phyloP scores from a whole-genome alignment of 176 grass and related monocot species.

The Carex pumila region DNA sequence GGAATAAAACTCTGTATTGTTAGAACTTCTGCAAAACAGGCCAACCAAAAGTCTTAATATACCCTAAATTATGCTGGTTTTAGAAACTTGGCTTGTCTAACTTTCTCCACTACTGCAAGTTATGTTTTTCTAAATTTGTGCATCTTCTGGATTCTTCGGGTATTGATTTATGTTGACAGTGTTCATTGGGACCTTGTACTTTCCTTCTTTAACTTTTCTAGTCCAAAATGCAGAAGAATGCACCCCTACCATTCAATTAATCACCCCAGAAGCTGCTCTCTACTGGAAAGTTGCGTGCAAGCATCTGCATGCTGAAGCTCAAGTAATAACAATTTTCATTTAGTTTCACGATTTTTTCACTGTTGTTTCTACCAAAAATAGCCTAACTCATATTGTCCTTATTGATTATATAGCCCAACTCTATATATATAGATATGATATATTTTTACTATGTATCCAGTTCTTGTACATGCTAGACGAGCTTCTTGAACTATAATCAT shows the following conservation, averaged over 20 bases:
- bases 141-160: neutral
- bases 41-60: neutral
- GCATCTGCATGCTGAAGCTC: conserved; percentile 89
- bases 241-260: conserved; percentile 46
- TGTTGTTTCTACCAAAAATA: conserved; percentile 13
- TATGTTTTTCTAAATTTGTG: neutral
- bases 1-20: neutral
- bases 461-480: neutral
- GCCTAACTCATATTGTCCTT: conserved; percentile 11
- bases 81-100: neutral
- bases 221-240: conserved; percentile 39
- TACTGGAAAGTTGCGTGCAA: conserved; percentile 86
- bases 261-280: conserved; percentile 77
- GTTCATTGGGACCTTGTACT: neutral
- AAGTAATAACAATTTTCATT: conserved; percentile 40
- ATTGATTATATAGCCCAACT: neutral
- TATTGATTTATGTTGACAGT: neutral
- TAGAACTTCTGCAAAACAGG: neutral
- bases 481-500: neutral
- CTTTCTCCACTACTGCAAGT: neutral
- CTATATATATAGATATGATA: neutral
- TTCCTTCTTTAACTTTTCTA: neutral
- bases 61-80: neutral
- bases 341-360: neutral
- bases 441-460: neutral